A percentile compares a stretch with the other conserved stretches of the same genome.
Conservation (phyloP, 495 filamentous ascomycete species). For the Lepidopterella palustris region DNA sequence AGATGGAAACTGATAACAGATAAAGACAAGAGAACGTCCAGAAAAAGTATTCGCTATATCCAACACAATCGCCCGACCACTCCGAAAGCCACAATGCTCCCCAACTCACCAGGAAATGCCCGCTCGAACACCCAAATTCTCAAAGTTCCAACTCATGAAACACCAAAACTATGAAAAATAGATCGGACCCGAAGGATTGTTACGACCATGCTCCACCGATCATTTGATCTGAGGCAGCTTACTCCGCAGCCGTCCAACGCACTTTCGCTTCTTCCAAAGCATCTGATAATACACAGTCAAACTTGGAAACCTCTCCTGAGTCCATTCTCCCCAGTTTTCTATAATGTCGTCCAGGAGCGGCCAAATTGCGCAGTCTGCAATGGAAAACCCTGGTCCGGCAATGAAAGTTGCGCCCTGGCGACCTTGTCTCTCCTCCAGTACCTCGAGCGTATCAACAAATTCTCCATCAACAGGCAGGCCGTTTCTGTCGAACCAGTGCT, state of each 20-base stretch:
- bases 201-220: not conserved
- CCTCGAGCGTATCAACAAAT: conserved; percentile 21
- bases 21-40: not conserved
- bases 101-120: not conserved
- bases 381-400: conserved; percentile 47
- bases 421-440: conserved; percentile 36
- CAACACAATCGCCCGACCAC: not conserved
- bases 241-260: conserved; percentile 3
- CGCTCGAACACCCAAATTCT: not conserved
- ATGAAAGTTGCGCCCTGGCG: conserved; percentile 48
- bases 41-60: not conserved
- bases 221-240: conserved; percentile 7
- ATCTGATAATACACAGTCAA: conserved; percentile 23
- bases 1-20: no score
- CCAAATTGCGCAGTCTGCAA: conserved; percentile 69
- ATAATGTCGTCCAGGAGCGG: conserved; percentile 59
- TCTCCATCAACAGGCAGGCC: conserved; percentile 12
- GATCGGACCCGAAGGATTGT: not conserved
- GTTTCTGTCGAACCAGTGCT: conserved; percentile 16
- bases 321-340: conserved; percentile 21
- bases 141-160: not conserved
- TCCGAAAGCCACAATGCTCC: not conserved
- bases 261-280: conserved; percentile 26
- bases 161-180: not conserved
- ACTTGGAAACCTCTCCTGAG: conserved; percentile 12